Evolutionary conservation across 345 rosid species (phyloP), one percentile per base, ranked within the genome.

Genomic region (Eucalyptus virginea): DNA sequence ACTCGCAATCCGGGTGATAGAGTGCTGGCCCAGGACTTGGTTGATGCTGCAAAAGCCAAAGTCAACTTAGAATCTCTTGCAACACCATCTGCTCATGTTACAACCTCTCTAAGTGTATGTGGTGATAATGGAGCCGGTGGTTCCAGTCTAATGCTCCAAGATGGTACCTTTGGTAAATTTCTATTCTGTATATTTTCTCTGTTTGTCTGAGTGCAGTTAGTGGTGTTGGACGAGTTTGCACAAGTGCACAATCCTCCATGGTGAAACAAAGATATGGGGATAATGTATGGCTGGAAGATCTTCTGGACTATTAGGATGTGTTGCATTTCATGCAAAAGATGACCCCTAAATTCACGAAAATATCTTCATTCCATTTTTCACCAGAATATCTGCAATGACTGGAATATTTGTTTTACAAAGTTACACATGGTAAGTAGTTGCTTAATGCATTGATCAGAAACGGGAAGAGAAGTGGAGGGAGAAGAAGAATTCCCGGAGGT

Each of bases 401-500:
- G 40, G 60, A n/a, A n/a, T 86, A 19, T 24, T 44, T 86, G 87
- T 51, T n/a, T 86, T 86, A 14, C 56, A 86, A 49, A 50, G 30
- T 50, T 86, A 24, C 52, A 50, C 40, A 18, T 86, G 44, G 62
- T 91, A 62, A 91, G 62, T 30, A 37, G 83, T 89, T 86, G 34
- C 65, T 26, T 42, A 72, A 88, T 90, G 45, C 89, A 81, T 34
- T 88, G 49, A 77, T 77, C 94, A 95, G 97, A 90, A 50, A 91
- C 90, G 87, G 94, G 91, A 18, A 86, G 91, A 65, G 94, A 92
- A 81, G 49, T 90, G 37, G 91, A 62, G 89, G 88, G 90, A 88
- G 96, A 94, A 89, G 96, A 92, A 89, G 96, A 94, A 85, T 95
- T 96, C 89, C 92, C 94, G 65, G 97, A 96, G 92, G 95, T 96